These are phyloP conservation scores for Colletotrichum neosansevieriae DNA, from an alignment of 2,329 filamentous ascomycete species.

Conservation along the genomic window DNA sequence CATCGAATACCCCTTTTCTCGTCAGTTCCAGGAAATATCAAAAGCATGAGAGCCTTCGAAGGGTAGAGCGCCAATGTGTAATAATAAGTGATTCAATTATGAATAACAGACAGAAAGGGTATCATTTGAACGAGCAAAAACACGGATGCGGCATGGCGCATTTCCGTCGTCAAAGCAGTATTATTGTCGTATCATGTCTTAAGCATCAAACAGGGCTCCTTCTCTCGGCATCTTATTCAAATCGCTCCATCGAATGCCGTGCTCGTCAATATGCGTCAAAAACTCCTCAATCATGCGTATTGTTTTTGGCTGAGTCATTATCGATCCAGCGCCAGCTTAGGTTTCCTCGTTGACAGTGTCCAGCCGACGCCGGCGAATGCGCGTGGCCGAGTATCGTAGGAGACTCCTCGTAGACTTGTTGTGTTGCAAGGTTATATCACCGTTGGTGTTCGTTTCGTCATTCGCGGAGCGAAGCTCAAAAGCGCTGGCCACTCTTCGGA, in stretches of 20 bases:
- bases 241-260: neutral
- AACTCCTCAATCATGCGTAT: constrained; percentile 4
- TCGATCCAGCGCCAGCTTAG: neutral
- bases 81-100: neutral
- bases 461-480: constrained; percentile 28
- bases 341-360: constrained; percentile 34
- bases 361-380: constrained; percentile 16
- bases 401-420: constrained; percentile 30
- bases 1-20: constrained; percentile 44
- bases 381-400: constrained; percentile 13
- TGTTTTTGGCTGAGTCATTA: neutral
- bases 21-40: constrained; percentile 41
- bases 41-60: neutral
- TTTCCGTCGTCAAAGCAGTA: neutral
- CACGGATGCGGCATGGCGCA: too few relatives aligned
- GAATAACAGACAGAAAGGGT: neutral
- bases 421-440: constrained; percentile 6
- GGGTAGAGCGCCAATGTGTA: too few relatives aligned
- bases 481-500: constrained; percentile 34
- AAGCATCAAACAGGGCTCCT: neutral
- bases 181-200: neutral
- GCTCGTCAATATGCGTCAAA: neutral
- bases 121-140: neutral
- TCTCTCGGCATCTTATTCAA: neutral
- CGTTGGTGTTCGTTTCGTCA: neutral